These are phyloP conservation scores for Turnera subulata DNA, from an alignment of 345 rosid genomes.

Conservation along the genomic window DNA sequence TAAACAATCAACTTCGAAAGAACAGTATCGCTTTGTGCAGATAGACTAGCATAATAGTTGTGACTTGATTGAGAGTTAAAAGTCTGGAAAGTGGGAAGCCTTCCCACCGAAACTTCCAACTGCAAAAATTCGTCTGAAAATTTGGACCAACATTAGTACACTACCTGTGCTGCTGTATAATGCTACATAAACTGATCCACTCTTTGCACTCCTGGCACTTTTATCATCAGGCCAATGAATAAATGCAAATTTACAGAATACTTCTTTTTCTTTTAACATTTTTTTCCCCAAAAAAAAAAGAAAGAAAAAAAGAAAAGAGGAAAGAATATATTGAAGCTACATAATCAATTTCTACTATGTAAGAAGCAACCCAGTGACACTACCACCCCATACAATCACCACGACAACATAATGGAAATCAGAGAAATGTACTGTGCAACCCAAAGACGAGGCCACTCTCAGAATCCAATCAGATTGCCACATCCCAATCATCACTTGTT, in stretches of 20 bases:
- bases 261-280: background rate
- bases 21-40: no score
- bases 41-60: no score
- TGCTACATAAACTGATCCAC: no score
- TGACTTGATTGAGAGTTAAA: no score
- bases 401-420: background rate
- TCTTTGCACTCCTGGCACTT: no score
- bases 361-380: background rate
- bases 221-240: background rate
- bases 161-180: no score
- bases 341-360: slow-evolving; percentile 1
- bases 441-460: background rate
- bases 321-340: background rate
- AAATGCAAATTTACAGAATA: slow-evolving; percentile 2
- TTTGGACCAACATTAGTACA: no score
- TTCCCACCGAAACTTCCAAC: no score
- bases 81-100: no score
- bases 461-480: background rate
- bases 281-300: no score
- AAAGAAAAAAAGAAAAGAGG: background rate
- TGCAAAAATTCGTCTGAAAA: no score
- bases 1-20: no score
- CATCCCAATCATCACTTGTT: slow-evolving; percentile 40
- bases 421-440: slow-evolving; percentile 9
- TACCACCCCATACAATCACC: background rate